phyloP scores from a whole-genome alignment of 169 alveolate genomes.

The Babesia gibsoni region DNA sequence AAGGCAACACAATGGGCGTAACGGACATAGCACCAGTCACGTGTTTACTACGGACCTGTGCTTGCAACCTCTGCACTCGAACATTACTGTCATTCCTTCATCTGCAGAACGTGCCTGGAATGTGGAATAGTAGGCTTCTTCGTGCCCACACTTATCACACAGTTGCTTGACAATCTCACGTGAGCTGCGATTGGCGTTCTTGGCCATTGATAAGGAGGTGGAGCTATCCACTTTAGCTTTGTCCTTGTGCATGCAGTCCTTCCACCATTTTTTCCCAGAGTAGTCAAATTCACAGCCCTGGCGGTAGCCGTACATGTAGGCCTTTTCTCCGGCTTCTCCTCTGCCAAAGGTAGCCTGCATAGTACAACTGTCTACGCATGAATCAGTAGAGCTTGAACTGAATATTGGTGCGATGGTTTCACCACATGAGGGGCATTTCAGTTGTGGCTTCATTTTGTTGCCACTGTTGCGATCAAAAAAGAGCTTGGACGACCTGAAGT shows the following conservation, averaged over 20 bases:
- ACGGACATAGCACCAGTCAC: conserved; percentile 1
- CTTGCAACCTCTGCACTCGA: conserved; percentile 79
- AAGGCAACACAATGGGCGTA: not conserved
- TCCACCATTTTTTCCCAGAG: conserved; percentile 73
- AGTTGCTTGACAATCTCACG: conserved; percentile 72
- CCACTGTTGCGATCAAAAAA: conserved; percentile 37
- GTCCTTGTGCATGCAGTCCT: conserved; percentile 32
- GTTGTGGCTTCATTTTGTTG: conserved; percentile 10
- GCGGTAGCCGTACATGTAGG: conserved; percentile 70
- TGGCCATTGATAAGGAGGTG: conserved; percentile 45
- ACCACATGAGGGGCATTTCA: conserved; percentile 41
- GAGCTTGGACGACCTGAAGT: conserved; percentile 30
- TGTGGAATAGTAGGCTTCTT: conserved; percentile 76
- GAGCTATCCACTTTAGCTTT: not conserved
- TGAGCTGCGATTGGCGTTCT: conserved; percentile 56
- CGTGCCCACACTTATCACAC: conserved; percentile 81
- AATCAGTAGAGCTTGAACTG: conserved; percentile 35
- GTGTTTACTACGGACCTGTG: conserved; percentile 79
- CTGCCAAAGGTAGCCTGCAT: conserved; percentile 22
- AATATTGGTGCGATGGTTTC: conserved; percentile 52
- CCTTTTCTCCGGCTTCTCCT: conserved; percentile 46
- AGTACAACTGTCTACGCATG: conserved; percentile 13
- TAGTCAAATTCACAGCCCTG: conserved; percentile 68
- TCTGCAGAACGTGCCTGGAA: conserved; percentile 88
- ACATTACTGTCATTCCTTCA: conserved; percentile 85